Evolutionary conservation across 495 filamentous ascomycete species (phyloP).

Genomic region (Xylaria bambusicola): DNA sequence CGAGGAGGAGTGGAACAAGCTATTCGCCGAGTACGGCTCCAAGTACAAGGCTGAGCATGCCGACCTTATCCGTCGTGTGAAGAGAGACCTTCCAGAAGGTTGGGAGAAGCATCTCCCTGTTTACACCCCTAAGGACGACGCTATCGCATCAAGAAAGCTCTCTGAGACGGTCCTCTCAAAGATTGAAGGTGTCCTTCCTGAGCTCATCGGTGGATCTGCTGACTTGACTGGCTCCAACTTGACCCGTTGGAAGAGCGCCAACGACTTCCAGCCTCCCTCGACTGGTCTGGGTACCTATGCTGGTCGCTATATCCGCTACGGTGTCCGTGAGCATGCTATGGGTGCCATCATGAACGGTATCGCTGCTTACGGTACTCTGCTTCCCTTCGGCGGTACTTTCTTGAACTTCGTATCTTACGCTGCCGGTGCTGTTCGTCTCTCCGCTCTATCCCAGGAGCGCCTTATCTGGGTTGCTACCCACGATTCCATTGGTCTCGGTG

Average conservation of each 20-base stretch:
- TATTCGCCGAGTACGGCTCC: conserved; percentile 81
- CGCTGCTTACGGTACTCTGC: conserved; percentile 89
- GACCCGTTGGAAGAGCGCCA: conserved; percentile 94
- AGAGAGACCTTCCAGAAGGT: conserved; percentile 85
- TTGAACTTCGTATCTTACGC: conserved; percentile 99
- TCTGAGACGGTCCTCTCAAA: conserved; percentile 92
- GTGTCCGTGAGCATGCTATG: conserved; percentile 98
- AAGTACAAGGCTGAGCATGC: conserved; percentile 73
- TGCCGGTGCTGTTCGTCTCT: conserved; percentile 91
- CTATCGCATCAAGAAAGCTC: conserved; percentile 89
- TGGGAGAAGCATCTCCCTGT: conserved; percentile 94
- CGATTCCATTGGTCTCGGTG: conserved; percentile 98
- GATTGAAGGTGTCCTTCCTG: conserved; percentile 80
- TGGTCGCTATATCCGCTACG: conserved; percentile 95
- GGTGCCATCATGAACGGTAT: conserved; percentile 98
- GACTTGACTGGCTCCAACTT: conserved; percentile 99
- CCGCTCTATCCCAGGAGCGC: conserved; percentile 86
- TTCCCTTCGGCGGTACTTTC: conserved; percentile 95
- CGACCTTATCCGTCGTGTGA: conserved; percentile 80
- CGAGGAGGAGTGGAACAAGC: conserved; percentile 93
- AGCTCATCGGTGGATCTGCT: conserved; percentile 92
- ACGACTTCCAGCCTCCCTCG: conserved; percentile 94
- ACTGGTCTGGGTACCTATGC: conserved; percentile 81
- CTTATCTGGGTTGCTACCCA: conserved; percentile 97
- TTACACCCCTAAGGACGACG: conserved; percentile 85